Evolutionary conservation across 441 rosid genomes (phyloP).

Genomic region (Flueggea neowawraea): DNA sequence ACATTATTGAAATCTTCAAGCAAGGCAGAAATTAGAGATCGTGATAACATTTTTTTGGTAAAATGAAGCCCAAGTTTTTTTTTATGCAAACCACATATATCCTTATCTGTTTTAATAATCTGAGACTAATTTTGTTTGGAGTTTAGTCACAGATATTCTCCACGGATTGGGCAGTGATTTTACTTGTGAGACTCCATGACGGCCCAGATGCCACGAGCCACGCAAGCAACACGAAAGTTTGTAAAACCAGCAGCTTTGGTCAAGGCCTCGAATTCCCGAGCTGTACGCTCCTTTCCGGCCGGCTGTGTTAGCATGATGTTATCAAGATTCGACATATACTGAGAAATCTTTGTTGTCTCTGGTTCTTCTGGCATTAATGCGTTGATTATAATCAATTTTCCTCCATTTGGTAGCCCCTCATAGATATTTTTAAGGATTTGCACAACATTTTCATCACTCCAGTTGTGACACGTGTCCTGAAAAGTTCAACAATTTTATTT

Average conservation of each 20-base stretch:
- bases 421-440: background rate
- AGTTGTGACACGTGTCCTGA: background rate
- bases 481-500: background rate
- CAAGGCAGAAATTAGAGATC: too few species aligned
- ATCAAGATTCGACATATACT: background rate
- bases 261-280: background rate
- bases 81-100: too few species aligned
- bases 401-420: background rate
- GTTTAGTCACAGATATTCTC: too few species aligned
- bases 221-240: background rate
- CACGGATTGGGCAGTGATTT: background rate
- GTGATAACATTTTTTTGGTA: too few species aligned
- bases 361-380: background rate
- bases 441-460: too few species aligned
- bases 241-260: conserved; percentile 2
- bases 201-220: background rate
- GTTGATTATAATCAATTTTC: background rate
- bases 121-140: too few species aligned
- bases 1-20: too few species aligned
- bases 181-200: background rate
- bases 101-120: too few species aligned
- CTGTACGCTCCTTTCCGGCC: background rate
- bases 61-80: too few species aligned
- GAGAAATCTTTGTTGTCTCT: background rate
- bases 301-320: background rate